Conservation (phyloP, 1,284 basidiomycete species). For the Fomitopsis schrenkii region DNA sequence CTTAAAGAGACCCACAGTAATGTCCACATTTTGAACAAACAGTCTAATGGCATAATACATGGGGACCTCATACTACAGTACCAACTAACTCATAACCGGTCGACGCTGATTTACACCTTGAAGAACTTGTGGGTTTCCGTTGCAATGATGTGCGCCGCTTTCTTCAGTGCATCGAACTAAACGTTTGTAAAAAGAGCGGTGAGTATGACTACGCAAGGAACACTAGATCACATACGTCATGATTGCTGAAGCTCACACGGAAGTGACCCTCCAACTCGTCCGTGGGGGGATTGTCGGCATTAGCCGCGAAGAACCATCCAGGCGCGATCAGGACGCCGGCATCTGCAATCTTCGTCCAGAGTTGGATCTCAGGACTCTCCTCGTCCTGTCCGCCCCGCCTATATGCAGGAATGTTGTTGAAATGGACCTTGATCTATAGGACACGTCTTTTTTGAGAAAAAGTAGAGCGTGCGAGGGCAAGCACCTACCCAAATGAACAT, state of each 20-base stretch:
- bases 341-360: conserved; percentile 56
- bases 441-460: not conserved
- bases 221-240: conserved; percentile 36
- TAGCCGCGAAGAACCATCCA: conserved; percentile 54
- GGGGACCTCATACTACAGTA: not conserved
- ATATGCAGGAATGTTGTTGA: conserved; percentile 56
- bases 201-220: not conserved
- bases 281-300: conserved; percentile 26
- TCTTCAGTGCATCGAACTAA: conserved; percentile 25
- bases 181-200: not conserved
- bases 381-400: conserved; percentile 27
- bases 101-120: conserved; percentile 10
- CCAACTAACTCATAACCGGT: not conserved
- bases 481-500: conserved; percentile 65
- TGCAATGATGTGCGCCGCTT: conserved; percentile 26
- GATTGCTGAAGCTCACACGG: conserved; percentile 59
- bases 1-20: no score
- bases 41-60: not conserved
- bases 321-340: conserved; percentile 58
- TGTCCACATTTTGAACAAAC: no score
- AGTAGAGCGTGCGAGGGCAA: not conserved
- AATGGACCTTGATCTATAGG: conserved; percentile 56
- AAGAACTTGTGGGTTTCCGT: conserved; percentile 28
- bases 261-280: conserved; percentile 47
- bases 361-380: conserved; percentile 46